These are phyloP conservation scores for Acanthamoeba castellanii DNA, from an alignment of 208 protist genomes.

Conservation along the genomic window DNA sequence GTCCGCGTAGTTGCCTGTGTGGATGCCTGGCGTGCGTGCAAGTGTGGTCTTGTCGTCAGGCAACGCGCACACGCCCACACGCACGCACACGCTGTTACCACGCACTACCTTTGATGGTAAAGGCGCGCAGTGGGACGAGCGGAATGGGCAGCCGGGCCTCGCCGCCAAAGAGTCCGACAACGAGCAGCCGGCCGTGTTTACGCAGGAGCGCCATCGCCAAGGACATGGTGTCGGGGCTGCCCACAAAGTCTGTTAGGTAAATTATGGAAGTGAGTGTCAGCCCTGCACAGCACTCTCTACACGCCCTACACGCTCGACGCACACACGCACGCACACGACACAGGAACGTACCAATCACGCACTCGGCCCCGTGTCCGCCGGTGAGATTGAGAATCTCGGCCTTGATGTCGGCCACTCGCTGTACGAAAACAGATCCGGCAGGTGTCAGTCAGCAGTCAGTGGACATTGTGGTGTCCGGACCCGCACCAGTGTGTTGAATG, in stretches of 20 bases:
- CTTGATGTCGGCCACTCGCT: slow-evolving; percentile 5
- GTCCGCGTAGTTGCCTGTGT: slow-evolving; percentile 56
- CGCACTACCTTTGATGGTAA: slow-evolving; percentile 25
- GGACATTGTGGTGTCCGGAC: background rate
- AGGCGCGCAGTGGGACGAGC: slow-evolving; percentile 35
- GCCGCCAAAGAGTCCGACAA: slow-evolving; percentile 43
- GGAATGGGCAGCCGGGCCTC: slow-evolving; percentile 46
- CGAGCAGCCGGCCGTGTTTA: slow-evolving; percentile 17
- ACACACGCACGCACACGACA: background rate
- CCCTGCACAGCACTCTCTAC: background rate
- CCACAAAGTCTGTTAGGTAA: slow-evolving; percentile 14
- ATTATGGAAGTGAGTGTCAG: background rate
- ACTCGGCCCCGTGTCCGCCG: slow-evolving; percentile 16
- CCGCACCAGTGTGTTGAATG: slow-evolving; percentile 3
- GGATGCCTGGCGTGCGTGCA: background rate
- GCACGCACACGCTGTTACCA: background rate
- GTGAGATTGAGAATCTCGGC: background rate
- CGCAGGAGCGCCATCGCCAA: slow-evolving; percentile 16
- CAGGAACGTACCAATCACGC: slow-evolving; percentile 26
- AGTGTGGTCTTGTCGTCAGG: background rate
- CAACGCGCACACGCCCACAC: background rate
- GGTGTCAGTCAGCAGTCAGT: background rate
- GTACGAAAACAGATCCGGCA: background rate
- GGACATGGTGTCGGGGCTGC: background rate
- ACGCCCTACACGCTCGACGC: background rate